Evolutionary conservation across 345 rosid genomes (phyloP), one percentile per base, ranked within the genome.

Genomic region (Gossypioides kirkii): DNA sequence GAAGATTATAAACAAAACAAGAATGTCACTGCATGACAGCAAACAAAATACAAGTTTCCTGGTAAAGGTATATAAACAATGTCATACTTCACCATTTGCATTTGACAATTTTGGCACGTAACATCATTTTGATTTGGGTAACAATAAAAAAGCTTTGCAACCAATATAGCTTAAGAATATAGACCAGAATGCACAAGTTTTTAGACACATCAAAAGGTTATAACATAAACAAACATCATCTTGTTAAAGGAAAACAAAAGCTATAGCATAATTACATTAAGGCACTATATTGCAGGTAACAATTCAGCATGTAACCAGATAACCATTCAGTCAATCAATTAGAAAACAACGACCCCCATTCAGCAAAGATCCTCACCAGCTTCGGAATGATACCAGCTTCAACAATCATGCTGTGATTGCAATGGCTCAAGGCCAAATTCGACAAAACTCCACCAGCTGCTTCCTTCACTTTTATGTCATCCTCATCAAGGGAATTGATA

Each of bases 381-480:
- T 89, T 90, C 1, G 94, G 89, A 73, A 94, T 87, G 73, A 87
- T 85, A 59, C 94, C 96, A 41, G 79, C 88, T 87, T 91, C 97
- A 66, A 91, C 96, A 89, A 94, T 67, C 73, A 74, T 78, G 46
- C 63, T 76, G 69, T 90, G 96, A 81, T 83, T 86, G 0, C 85
- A 82, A 56, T 66, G 71, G 78, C 93, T 87, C 76, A 90, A 78
- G 17, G 92, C 80, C 81, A 94, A 53, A 79, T 88, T 91, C 22
- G 96, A 88, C 80, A 94, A 79, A 82, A 91, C 86, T 3, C 98
- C 98, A 77, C 94, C 96, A 12, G 92, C 97, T 32, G 94, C 92
- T 83, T 90, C 97, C 83, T 84, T 84, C 59, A 91, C 88, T 56
- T 78, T 79, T 9, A 89, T 79, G 76, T 82, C 90, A 49, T 91